Percentiles rank a stretch among this genome's conserved stretches.
phyloP scores from a whole-genome alignment of 352 stramenopile species.

The Phytophthora idaei region DNA sequence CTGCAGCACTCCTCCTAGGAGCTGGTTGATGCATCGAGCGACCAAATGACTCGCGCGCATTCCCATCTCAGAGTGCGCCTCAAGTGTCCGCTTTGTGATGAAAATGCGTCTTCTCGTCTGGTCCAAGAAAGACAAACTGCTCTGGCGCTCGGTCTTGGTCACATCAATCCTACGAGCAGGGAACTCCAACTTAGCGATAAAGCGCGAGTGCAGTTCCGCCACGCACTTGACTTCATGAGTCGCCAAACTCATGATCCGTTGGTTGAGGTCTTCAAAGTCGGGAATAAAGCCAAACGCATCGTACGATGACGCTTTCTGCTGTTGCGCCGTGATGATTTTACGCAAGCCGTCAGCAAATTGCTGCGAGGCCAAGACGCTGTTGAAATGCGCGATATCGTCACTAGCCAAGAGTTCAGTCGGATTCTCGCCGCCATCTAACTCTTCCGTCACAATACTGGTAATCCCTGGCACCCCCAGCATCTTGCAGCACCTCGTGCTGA shows the following conservation, averaged over 20 bases:
- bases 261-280: conserved; percentile 74
- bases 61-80: conserved; percentile 28
- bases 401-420: conserved; percentile 25
- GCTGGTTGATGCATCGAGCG: conserved; percentile 70
- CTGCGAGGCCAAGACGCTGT: conserved; percentile 50
- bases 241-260: conserved; percentile 53
- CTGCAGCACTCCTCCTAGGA: conserved; percentile 62
- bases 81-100: conserved; percentile 49
- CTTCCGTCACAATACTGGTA: conserved; percentile 66
- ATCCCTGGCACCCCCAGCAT: conserved; percentile 63
- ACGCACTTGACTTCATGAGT: conserved; percentile 60
- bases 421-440: conserved; percentile 40
- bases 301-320: conserved; percentile 50
- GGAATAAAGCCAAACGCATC: conserved; percentile 50
- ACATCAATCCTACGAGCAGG: conserved; percentile 60
- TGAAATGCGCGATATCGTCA: conserved; percentile 58
- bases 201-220: conserved; percentile 56
- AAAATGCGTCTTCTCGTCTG: conserved; percentile 47
- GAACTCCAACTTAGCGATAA: conserved; percentile 65
- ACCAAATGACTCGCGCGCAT: conserved; percentile 68
- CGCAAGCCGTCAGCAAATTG: conserved; percentile 64
- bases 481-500: conserved; percentile 60
- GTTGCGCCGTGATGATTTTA: conserved; percentile 75
- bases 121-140: conserved; percentile 74
- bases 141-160: conserved; percentile 53